Evolutionary conservation across 768 basidiomycete species (phyloP).

Genomic region (Tulasnella sp.): DNA sequence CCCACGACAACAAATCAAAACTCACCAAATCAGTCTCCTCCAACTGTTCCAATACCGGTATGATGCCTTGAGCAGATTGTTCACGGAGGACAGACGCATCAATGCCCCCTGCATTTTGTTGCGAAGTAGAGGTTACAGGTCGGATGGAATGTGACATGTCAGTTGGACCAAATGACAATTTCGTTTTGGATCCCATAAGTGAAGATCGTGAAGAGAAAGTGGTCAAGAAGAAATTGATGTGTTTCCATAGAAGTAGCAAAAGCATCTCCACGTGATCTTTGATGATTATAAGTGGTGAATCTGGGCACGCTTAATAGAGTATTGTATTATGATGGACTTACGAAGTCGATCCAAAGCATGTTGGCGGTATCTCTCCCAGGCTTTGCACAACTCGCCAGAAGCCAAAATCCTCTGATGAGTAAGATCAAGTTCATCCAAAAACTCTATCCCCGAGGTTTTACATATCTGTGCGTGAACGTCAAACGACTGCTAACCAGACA

Average conservation of each 20-base stretch:
- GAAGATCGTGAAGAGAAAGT: no score
- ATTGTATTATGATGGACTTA: constrained; percentile 2
- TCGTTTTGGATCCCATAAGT: background rate
- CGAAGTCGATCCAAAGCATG: constrained; percentile 9
- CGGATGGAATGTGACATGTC: constrained; percentile 3
- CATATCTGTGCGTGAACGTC: no score
- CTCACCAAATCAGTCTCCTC: constrained; percentile 39
- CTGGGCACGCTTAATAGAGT: background rate
- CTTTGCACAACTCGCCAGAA: constrained; percentile 41
- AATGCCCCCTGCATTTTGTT: constrained; percentile 11
- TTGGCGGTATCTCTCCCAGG: constrained; percentile 26
- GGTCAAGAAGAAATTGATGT: constrained; percentile 47
- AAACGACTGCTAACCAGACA: constrained; percentile 31
- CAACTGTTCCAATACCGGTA: constrained; percentile 42
- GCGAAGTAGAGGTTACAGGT: background rate
- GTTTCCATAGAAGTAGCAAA: constrained; percentile 68
- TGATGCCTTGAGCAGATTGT: constrained; percentile 44
- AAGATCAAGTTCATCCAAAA: constrained; percentile 55
- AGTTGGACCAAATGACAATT: background rate
- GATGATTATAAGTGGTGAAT: background rate
- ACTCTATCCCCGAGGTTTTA: constrained; percentile 30
- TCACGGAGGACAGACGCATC: constrained; percentile 43
- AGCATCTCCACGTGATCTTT: constrained; percentile 64
- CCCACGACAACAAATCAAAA: constrained; percentile 14
- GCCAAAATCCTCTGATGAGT: constrained; percentile 55